Evolutionary conservation across 495 filamentous ascomycete genomes (phyloP), one percentile per base, ranked within the genome.

Genomic region (Annulohypoxylon nitens): DNA sequence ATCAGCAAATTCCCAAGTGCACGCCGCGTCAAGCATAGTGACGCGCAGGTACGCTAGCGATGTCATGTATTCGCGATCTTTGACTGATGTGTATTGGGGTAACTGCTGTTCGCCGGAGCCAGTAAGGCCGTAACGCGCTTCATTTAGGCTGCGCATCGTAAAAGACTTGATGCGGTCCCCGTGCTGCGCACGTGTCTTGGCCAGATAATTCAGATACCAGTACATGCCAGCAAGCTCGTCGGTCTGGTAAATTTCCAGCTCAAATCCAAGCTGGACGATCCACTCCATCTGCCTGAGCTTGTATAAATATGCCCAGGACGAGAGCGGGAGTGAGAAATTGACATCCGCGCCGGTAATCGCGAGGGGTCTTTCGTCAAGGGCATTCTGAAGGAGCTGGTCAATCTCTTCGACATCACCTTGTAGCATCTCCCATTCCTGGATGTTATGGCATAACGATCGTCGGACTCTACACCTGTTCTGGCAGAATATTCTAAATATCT

Each of bases 261-360:
- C 96, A 77, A 99, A 98, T n/a, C 96, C 96, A 61, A 97, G 90
- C 78, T 97, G 93, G 11, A 97, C 85, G 51, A 96, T 91, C 84
- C 90, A 92, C 67, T 95, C 91, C 88, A 98, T 92, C 73, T 96
- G 89, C 8, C 86, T 88, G 2, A 98, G 85, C 78, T 97, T 98
- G 75, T 97, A 92, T 61, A 93, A 88, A 76, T 95, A 96, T 0
- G 90, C 88, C 96, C 96, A 99, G 5, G 90, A 92, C 4, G 92
- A 93, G 1, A 99, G 85, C 0, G 95, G 93, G 23, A 83, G 75
- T 1, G 79, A 75, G 74, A 90, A 92, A 0, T 88, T 87, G 25
- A 76, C 48, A 8, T 58, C 70, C 74, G 51, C 81, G 30, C 82
- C 78, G 20, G 81, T 79, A 43, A 59, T 51, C 3, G 75, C 64